These are phyloP conservation scores for Rhodotorula sp. DNA, from an alignment of 1,284 basidiomycete genomes.

Conservation along the genomic window DNA sequence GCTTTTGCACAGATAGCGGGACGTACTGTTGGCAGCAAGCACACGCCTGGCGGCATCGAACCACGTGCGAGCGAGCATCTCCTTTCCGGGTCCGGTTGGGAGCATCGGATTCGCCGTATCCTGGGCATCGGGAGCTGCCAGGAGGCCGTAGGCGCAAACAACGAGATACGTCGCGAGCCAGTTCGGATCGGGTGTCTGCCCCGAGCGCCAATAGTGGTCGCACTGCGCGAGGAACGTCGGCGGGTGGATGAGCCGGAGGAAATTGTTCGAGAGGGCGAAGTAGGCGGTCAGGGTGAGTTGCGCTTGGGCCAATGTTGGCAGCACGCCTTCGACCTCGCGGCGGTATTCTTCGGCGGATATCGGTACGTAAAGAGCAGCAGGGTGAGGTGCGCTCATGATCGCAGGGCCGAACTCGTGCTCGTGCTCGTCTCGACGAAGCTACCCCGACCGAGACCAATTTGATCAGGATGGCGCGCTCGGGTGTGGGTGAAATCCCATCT, in stretches of 20 bases:
- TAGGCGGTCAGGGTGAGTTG: slow-evolving; percentile 19
- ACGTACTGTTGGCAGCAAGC: slow-evolving; percentile 17
- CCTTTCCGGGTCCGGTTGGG: slow-evolving; percentile 19
- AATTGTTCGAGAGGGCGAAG: slow-evolving; percentile 14
- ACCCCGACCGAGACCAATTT: not conserved
- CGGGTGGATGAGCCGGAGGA: slow-evolving; percentile 25
- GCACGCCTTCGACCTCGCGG: not conserved
- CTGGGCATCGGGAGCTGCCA: slow-evolving; percentile 5
- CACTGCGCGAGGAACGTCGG: slow-evolving; percentile 23
- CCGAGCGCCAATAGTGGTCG: slow-evolving; percentile 25
- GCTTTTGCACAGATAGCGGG: not conserved
- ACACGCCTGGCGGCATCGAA: slow-evolving; percentile 14
- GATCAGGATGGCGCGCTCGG: not conserved
- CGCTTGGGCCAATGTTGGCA: slow-evolving; percentile 20
- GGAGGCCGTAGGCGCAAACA: slow-evolving; percentile 13
- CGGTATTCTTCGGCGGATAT: slow-evolving; percentile 9
- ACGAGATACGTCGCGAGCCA: slow-evolving; percentile 34
- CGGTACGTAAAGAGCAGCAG: not conserved
- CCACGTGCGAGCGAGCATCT: slow-evolving; percentile 24
- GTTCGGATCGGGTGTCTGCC: slow-evolving; percentile 1
- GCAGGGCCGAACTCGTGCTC: not conserved
- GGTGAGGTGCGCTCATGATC: not conserved
- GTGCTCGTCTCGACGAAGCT: slow-evolving; percentile 15
- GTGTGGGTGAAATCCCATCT: too few relatives aligned
- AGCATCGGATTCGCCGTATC: not conserved